Base-by-base conservation (phyloP, 495 filamentous ascomycete species). In the Aspergillus incahuasiensis region DNA sequence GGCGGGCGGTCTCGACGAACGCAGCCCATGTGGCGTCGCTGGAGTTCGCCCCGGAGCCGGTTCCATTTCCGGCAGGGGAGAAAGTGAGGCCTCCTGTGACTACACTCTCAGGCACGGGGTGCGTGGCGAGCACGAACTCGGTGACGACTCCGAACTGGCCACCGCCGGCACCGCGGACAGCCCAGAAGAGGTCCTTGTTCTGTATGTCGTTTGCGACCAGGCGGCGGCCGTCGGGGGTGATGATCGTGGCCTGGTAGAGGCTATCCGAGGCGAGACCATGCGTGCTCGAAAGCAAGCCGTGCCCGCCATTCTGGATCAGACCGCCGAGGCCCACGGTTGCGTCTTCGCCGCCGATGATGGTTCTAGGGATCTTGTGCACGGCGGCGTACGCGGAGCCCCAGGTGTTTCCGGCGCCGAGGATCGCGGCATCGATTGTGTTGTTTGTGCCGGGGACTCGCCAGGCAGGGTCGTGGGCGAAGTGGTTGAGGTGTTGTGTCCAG, bases 251-350 rank as follows among this genome's bases (percentile, higher is more conserved):
- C 42, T 80, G 68, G 22, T 80, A 64, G 4, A 81, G 75, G 1
- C 77, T 80, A 43, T 82, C 79, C 24, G 82, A 79, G 8, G 73
- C 76, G 44, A 86, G 71, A 22, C 82, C 82, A 40, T 80, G 69
- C 2, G 68, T 48, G 35, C 72, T 73, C 5, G 77, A 79, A 15
- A 82, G 59, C 0, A 79, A 77, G 0, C 81, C 79, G 52, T 84
- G 81, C 15, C 82, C 82, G n/a, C 81, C 82, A 16, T 79, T 79
- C 50, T 82, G 78, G 16, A 79, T 68, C 41, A 78, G 74, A 16
- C 82, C 81, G n/a, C 81, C 82, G 0, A 68, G 56, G 5, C 67
- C 68, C 12, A 74, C 65, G 0, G 58, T 65, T 5, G 56, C 34
- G 21, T 67, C 66, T 34, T 64, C 56, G 6, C 68, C 67, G 24